phyloP scores from a whole-genome alignment of 495 filamentous ascomycete genomes.

The Mycothermus thermophilus region DNA sequence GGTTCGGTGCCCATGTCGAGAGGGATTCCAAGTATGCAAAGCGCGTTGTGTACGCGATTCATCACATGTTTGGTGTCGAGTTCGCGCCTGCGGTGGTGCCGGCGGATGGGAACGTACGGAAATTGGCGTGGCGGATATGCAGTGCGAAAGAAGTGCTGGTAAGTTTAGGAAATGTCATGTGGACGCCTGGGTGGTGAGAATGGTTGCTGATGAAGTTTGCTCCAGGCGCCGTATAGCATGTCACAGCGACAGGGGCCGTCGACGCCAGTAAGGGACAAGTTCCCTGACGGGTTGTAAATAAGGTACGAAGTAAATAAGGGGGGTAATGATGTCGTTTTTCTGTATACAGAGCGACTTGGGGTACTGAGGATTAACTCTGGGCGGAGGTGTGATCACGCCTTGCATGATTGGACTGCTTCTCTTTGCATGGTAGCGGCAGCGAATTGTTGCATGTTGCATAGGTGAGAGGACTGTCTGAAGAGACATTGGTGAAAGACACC shows the following conservation, averaged over 20 bases:
- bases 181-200: conserved; percentile 4
- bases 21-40: conserved; percentile 78
- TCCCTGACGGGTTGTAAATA: conserved; percentile 13
- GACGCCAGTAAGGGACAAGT: conserved; percentile 37
- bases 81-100: conserved; percentile 85
- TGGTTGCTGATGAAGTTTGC: too few species aligned
- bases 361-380: too few species aligned
- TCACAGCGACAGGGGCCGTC: conserved; percentile 40
- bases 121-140: conserved; percentile 88
- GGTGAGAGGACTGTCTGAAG: too few species aligned
- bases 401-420: too few species aligned
- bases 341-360: background rate
- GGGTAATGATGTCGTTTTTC: background rate
- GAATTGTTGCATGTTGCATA: too few species aligned
- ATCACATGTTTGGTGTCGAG: conserved; percentile 96
- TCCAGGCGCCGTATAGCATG: conserved; percentile 53
- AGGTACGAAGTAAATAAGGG: conserved; percentile 1
- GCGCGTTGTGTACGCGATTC: conserved; percentile 82
- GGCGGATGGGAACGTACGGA: conserved; percentile 81
- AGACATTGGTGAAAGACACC: too few species aligned
- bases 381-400: too few species aligned
- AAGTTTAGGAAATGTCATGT: conserved; percentile 22
- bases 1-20: conserved; percentile 70
- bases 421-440: too few species aligned
- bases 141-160: conserved; percentile 92